These are phyloP conservation scores for Auriscalpium microsporum DNA, from an alignment of 768 basidiomycete genomes.

Conservation along the genomic window DNA sequence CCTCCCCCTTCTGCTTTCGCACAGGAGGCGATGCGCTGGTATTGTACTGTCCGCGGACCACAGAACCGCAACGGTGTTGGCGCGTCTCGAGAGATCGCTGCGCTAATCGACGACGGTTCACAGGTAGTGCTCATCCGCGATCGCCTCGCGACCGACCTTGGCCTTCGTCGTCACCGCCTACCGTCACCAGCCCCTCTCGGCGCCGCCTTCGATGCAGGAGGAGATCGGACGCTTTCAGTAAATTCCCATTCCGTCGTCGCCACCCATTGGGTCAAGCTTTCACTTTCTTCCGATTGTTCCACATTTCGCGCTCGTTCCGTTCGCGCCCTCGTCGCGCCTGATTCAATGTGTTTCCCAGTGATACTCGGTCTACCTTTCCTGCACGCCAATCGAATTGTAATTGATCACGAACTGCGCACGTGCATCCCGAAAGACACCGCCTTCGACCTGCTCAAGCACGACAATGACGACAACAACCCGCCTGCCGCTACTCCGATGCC, in stretches of 20 bases:
- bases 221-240: background rate
- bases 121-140: background rate
- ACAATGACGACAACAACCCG: background rate
- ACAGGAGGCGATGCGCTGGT: background rate
- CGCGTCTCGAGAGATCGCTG: background rate
- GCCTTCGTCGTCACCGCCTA: background rate
- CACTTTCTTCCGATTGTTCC: conserved; percentile 3
- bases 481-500: too few species aligned
- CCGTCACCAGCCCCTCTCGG: background rate
- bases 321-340: conserved; percentile 18
- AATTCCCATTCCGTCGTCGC: background rate
- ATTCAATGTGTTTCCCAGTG: conserved; percentile 19
- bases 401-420: conserved; percentile 16
- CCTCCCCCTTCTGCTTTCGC: background rate
- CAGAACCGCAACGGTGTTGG: too few species aligned
- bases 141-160: background rate
- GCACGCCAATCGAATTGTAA: conserved; percentile 24
- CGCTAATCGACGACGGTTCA: background rate
- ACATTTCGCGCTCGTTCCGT: conserved; percentile 3
- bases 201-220: background rate
- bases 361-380: conserved; percentile 30
- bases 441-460: conserved; percentile 9
- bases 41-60: too few species aligned
- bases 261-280: conserved; percentile 9
- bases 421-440: conserved; percentile 1